Conservation (phyloP, 78 protist genomes). For the Emiliania huxleyi region DNA sequence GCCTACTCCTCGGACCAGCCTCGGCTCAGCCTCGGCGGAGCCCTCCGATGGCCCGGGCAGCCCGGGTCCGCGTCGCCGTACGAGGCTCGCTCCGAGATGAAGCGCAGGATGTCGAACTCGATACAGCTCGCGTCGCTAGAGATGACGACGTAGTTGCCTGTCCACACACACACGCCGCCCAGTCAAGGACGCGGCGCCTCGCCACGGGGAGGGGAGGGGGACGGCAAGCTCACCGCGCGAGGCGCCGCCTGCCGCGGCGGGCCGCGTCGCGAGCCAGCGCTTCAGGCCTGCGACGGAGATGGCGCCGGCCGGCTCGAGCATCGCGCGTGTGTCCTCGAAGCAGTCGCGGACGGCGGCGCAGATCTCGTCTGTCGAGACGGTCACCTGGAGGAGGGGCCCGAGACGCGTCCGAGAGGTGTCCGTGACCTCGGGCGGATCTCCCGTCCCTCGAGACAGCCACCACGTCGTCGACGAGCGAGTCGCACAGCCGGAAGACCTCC, state of each 20-base stretch:
- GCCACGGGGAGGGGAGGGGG: too few relatives aligned
- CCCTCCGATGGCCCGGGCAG: too few relatives aligned
- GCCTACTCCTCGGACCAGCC: too few relatives aligned
- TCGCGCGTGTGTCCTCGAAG: constrained; percentile 58
- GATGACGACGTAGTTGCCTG: constrained; percentile 44
- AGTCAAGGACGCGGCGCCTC: too few relatives aligned
- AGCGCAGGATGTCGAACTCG: constrained; percentile 55
- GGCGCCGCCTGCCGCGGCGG: background rate
- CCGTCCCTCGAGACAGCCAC: background rate
- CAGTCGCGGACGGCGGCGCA: constrained; percentile 38
- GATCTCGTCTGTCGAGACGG: background rate
- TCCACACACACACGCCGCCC: background rate
- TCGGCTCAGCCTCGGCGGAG: too few relatives aligned
- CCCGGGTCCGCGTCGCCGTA: background rate
- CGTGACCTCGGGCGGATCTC: constrained; percentile 22
- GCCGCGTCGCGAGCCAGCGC: background rate
- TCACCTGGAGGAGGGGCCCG: too few relatives aligned
- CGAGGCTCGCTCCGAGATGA: constrained; percentile 65
- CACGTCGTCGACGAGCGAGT: constrained; percentile 25
- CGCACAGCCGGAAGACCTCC: background rate
- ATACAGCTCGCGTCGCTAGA: constrained; percentile 50
- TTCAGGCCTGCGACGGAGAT: constrained; percentile 58
- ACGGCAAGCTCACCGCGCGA: too few relatives aligned
- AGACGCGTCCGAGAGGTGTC: constrained; percentile 51
- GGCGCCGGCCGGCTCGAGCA: constrained; percentile 72